These are phyloP conservation scores for Sphagnum contortum DNA, from an alignment of 225 moss, liverwort and hornwort genomes.

Conservation along the genomic window DNA sequence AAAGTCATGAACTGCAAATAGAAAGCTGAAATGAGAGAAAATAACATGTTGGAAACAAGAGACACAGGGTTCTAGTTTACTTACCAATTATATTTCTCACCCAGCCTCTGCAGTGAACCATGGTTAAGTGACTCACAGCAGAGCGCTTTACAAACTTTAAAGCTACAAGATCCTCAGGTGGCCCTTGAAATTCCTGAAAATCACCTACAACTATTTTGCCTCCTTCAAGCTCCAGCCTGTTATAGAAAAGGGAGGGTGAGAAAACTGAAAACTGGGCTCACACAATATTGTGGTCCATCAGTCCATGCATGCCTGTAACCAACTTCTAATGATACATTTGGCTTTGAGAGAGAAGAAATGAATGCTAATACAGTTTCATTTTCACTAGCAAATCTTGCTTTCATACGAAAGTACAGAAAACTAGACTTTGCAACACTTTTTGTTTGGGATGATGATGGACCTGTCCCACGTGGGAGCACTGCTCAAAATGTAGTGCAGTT, in stretches of 20 bases:
- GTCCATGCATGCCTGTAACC: no score
- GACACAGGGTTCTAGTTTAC: conserved; percentile 1
- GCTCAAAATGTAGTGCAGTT: conserved; percentile 54
- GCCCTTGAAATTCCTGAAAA: conserved; percentile 48
- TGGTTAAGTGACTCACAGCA: conserved; percentile 42
- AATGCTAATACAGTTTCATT: no score
- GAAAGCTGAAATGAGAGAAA: no score
- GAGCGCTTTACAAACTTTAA: conserved; percentile 45
- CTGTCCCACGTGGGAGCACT: conserved; percentile 70
- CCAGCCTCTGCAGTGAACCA: conserved; percentile 49
- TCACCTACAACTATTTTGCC: conserved; percentile 49
- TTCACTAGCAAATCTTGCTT: no score
- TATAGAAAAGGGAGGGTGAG: no score
- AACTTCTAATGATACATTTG: no score
- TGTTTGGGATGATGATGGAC: conserved; percentile 8
- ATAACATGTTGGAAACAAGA: no score
- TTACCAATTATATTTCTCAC: conserved; percentile 42
- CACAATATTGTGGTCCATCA: no score
- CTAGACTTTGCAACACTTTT: background rate
- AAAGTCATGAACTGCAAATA: no score
- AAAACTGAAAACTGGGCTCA: no score
- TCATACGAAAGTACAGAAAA: no score
- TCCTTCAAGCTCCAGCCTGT: conserved; percentile 53
- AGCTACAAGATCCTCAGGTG: conserved; percentile 19
- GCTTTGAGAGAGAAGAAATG: no score